phyloP scores from a whole-genome alignment of 495 filamentous ascomycete genomes.

The Haplographium delicatum region DNA sequence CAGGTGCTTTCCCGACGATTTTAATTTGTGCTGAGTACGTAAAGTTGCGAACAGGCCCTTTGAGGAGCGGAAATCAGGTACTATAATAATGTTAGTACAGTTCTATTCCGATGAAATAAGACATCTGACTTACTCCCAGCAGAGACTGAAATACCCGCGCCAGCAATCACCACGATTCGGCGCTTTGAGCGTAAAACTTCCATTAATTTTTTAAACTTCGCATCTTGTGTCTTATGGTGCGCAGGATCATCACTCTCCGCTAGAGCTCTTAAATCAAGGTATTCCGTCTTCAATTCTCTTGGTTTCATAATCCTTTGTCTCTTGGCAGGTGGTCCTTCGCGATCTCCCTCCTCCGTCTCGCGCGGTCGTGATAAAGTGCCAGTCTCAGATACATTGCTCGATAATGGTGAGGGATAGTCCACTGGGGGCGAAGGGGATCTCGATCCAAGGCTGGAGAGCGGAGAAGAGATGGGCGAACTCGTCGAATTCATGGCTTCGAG shows the following conservation, averaged over 20 bases:
- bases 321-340: conserved; percentile 58
- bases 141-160: conserved; percentile 92
- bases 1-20: conserved; percentile 88
- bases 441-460: conserved; percentile 27
- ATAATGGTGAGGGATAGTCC: conserved; percentile 39
- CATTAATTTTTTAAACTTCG: conserved; percentile 60
- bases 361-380: conserved; percentile 32
- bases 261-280: conserved; percentile 60
- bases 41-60: conserved; percentile 82
- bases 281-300: conserved; percentile 65
- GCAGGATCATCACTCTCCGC: conserved; percentile 37
- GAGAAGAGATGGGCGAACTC: conserved; percentile 22
- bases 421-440: conserved; percentile 24
- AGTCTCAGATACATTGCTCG: conserved; percentile 34
- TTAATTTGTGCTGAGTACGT: conserved; percentile 79
- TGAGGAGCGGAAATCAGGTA: conserved; percentile 93
- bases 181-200: conserved; percentile 78
- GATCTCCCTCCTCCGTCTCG: conserved; percentile 33
- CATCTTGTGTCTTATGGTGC: conserved; percentile 34
- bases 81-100: conserved; percentile 36
- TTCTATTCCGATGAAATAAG: neutral
- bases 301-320: conserved; percentile 63
- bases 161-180: conserved; percentile 95
- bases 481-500: conserved; percentile 3
- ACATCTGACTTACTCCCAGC: conserved; percentile 73